Conservation (phyloP, 1,284 basidiomycete genomes). For the Sutorius eximius region DNA sequence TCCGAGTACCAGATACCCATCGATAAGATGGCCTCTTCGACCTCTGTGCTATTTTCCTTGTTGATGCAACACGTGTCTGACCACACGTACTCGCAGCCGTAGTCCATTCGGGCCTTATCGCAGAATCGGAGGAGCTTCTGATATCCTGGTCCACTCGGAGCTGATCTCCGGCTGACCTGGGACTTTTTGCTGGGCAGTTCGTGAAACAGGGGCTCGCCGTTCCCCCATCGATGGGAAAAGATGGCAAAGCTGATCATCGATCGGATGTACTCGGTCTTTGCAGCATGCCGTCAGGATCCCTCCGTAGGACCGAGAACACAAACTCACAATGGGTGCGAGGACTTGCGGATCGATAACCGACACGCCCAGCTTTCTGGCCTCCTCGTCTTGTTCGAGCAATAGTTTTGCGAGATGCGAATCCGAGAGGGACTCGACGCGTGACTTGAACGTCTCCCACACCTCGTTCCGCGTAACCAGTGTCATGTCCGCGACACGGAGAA, state of each 20-base stretch:
- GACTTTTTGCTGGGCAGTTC: slow-evolving; percentile 18
- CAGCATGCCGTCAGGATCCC: slow-evolving; percentile 4
- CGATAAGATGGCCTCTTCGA: slow-evolving; percentile 29
- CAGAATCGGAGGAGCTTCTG: slow-evolving; percentile 29
- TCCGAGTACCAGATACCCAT: slow-evolving; percentile 26
- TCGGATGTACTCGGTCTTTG: slow-evolving; percentile 24
- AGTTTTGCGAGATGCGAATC: slow-evolving; percentile 26
- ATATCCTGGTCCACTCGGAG: slow-evolving; percentile 27
- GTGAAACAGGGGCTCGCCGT: slow-evolving; percentile 20
- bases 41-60: slow-evolving; percentile 27
- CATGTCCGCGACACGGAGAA: slow-evolving; percentile 25
- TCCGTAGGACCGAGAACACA: background rate
- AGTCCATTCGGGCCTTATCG: slow-evolving; percentile 26
- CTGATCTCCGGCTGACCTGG: slow-evolving; percentile 15
- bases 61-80: slow-evolving; percentile 33
- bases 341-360: slow-evolving; percentile 29
- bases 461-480: slow-evolving; percentile 23
- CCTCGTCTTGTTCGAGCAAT: slow-evolving; percentile 28
- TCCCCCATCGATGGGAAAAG: slow-evolving; percentile 26
- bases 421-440: slow-evolving; percentile 23
- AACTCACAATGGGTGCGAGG: slow-evolving; percentile 22
- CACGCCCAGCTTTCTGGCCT: slow-evolving; percentile 24
- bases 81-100: slow-evolving; percentile 31
- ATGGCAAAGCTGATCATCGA: slow-evolving; percentile 24
- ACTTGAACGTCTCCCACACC: slow-evolving; percentile 24